phyloP scores from a whole-genome alignment of 2,329 filamentous ascomycete species.

The Colletotrichum aenigma region DNA sequence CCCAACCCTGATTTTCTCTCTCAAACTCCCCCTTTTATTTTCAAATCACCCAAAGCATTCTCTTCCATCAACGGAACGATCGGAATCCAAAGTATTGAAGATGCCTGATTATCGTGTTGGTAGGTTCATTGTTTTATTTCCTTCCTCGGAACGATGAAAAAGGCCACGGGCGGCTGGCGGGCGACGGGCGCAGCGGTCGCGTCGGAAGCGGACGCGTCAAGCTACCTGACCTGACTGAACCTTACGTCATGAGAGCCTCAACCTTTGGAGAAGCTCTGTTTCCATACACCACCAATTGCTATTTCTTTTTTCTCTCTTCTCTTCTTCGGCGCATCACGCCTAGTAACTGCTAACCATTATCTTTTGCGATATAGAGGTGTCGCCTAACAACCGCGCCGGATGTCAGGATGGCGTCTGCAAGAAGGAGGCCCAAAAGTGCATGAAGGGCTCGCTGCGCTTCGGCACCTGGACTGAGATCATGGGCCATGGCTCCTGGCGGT shows the following conservation, averaged over 20 bases:
- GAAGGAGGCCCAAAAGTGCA: constrained; percentile 69
- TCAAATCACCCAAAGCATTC: neutral
- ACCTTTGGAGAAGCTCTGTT: neutral
- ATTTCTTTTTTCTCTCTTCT: neutral
- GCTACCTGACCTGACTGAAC: neutral
- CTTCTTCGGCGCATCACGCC: neutral
- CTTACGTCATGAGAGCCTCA: constrained; percentile 10
- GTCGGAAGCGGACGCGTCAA: neutral
- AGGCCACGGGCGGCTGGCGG: neutral
- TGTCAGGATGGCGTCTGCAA: constrained; percentile 81
- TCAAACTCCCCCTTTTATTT: neutral
- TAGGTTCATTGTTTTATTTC: constrained; percentile 30
- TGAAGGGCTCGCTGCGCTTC: constrained; percentile 79
- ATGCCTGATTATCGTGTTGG: constrained; percentile 55
- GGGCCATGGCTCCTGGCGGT: constrained; percentile 70
- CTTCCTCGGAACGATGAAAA: neutral
- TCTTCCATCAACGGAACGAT: neutral
- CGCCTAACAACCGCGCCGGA: constrained; percentile 72
- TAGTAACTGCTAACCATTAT: neutral
- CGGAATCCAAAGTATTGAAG: constrained; percentile 12
- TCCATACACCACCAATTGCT: neutral
- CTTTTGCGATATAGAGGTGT: constrained; percentile 61
- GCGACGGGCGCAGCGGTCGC: neutral
- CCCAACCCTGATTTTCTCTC: neutral
- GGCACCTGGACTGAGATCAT: constrained; percentile 72